Evolutionary conservation across 2,329 filamentous ascomycete species (phyloP).

Genomic region (Diplodia mutila): DNA sequence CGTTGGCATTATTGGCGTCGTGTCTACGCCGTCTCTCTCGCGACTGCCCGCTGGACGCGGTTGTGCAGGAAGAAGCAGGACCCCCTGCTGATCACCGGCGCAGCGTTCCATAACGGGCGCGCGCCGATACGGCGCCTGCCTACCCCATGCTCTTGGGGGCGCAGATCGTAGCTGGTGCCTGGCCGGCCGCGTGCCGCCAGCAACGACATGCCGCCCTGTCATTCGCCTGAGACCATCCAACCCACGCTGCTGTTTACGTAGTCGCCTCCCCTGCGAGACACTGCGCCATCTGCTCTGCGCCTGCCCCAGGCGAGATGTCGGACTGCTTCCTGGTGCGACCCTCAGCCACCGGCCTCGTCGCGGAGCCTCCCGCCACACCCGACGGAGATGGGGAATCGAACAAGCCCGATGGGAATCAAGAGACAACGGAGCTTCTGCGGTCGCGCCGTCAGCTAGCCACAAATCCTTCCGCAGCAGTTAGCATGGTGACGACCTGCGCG

Average conservation of each 20-base stretch:
- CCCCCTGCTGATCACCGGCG: constrained; percentile 16
- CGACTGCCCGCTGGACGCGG: background rate
- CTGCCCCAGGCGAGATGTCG: background rate
- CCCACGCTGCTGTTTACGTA: constrained; percentile 19
- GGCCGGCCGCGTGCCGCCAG: background rate
- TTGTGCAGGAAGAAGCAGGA: background rate
- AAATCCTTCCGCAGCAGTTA: constrained; percentile 5
- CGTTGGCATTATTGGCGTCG: background rate
- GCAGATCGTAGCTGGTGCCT: background rate
- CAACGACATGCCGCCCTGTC: background rate
- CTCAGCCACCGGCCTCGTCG: background rate
- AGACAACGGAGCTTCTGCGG: constrained; percentile 19
- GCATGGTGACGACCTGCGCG: background rate
- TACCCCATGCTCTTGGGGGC: background rate
- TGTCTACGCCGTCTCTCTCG: background rate
- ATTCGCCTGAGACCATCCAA: background rate
- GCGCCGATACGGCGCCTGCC: background rate
- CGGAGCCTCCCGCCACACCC: background rate
- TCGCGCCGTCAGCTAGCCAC: background rate
- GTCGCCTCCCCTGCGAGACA: background rate
- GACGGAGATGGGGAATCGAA: background rate
- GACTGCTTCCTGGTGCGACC: background rate
- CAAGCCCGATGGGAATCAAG: background rate
- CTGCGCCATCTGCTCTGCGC: constrained; percentile 1
- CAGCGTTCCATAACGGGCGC: background rate